These are phyloP conservation scores for Boletus huronensis DNA, from an alignment of 768 basidiomycete genomes.

Conservation along the genomic window DNA sequence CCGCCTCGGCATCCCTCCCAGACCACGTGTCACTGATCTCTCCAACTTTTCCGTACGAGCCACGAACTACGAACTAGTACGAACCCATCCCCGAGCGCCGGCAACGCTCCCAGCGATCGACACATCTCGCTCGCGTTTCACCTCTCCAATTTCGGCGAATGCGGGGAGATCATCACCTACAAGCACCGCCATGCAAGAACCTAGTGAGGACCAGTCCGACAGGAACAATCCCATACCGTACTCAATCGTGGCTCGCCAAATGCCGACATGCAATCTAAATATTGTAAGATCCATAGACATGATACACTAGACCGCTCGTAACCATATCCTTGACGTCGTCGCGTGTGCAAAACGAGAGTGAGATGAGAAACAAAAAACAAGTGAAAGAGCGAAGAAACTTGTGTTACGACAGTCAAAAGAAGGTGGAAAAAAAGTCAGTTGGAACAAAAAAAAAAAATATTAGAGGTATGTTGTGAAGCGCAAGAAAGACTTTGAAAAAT, in stretches of 20 bases:
- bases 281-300: constrained; percentile 17
- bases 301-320: constrained; percentile 7
- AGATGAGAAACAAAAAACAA: not conserved
- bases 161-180: not conserved
- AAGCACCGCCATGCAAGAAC: too few relatives aligned
- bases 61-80: too few relatives aligned
- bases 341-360: constrained; percentile 4
- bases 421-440: not conserved
- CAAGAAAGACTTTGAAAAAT: not conserved
- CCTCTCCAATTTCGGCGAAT: not conserved
- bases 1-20: not conserved
- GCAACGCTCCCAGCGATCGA: not conserved
- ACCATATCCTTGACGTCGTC: not conserved
- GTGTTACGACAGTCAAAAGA: not conserved
- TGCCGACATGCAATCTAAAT: constrained; percentile 12
- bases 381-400: not conserved
- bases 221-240: too few relatives aligned
- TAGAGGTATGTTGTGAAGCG: not conserved
- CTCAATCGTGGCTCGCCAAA: too few relatives aligned
- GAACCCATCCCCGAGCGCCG: not conserved
- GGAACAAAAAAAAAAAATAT: not conserved
- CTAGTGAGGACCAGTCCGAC: too few relatives aligned
- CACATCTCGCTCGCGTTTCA: not conserved
- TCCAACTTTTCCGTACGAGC: too few relatives aligned
- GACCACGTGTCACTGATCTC: not conserved